Base-by-base conservation (phyloP, 768 basidiomycete genomes). In the Obba rivulosa region DNA sequence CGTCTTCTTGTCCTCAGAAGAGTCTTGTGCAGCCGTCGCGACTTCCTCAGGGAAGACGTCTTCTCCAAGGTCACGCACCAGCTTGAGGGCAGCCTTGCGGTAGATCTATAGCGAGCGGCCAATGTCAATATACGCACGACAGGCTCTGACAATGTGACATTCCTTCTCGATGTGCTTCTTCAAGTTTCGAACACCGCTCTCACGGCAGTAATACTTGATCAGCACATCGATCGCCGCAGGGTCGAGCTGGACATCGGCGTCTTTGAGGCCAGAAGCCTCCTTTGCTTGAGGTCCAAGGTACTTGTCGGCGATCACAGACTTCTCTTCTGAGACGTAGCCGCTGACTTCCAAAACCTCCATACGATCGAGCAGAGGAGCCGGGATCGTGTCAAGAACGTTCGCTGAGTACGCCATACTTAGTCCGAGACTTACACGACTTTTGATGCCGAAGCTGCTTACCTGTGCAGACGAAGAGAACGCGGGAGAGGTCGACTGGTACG, bases 81-180 rank as follows among this genome's bases (percentile, higher is more conserved):
- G 79, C 65, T 87, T 91, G 55, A 95, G 71, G 0, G 95, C 94
- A 13, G 94, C 90, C 65, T 99, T 99, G 52, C 96, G 82, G 67
- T 94, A 98, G 49, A 99, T 93, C 92, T 97, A 49, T 13, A 5
- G 13, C 5, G 5, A 5, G 28, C 28, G 28, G 28, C 5, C 28
- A 13, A n/a, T 13, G 28, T 31, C 28, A 31, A 13, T 13, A 31
- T 13, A 13, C 28, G 13, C 7, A 13, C 28, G 4, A 35, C 4
- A 44, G 4, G 18, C 11, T 11, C n/a, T n/a, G 17, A 37, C 23
- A 43, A 20, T 4, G 22, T 51, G n/a, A 17, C 61, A 2, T 51
- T 92, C 92, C 83, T 98, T 98, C 62, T 99, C 95, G 46, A 99
- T 95, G 60, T 94, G 89, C 69, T 99, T 98, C 82, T 98, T 98